Percentiles rank a stretch among this genome's conserved stretches.
Evolutionary conservation across 1,284 basidiomycete genomes (phyloP).

Genomic region (Caloboletus inedulis): DNA sequence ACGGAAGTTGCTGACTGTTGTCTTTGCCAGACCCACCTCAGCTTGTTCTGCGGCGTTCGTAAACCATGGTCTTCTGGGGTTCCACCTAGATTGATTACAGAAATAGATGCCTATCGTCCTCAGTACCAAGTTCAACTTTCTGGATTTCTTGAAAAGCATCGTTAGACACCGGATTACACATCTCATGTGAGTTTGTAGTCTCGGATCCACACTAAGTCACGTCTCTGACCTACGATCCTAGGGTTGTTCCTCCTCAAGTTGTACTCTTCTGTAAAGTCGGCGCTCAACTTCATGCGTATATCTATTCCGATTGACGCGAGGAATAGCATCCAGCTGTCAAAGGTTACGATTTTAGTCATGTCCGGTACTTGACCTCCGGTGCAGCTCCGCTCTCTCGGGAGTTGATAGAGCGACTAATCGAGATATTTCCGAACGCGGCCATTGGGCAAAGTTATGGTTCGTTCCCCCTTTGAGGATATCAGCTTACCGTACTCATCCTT

Average conservation of each 20-base stretch:
- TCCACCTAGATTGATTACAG: conserved; percentile 1
- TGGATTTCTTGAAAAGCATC: conserved; percentile 52
- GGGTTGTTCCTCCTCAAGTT: conserved; percentile 53
- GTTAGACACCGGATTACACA: conserved; percentile 52
- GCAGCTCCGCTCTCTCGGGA: conserved; percentile 62
- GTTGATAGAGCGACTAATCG: conserved; percentile 44
- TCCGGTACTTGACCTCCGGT: conserved; percentile 51
- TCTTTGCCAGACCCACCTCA: conserved; percentile 35
- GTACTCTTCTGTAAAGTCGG: conserved; percentile 59
- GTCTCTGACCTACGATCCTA: conserved; percentile 30
- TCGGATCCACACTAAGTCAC: conserved; percentile 15
- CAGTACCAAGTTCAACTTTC: conserved; percentile 49
- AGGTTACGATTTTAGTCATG: conserved; percentile 51
- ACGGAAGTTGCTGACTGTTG: neutral
- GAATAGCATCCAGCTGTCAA: conserved; percentile 50
- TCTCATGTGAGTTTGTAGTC: conserved; percentile 39
- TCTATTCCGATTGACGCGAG: conserved; percentile 9
- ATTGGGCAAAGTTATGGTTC: conserved; percentile 54
- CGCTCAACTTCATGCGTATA: neutral
- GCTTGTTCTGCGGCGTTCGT: conserved; percentile 42
- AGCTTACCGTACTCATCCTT: neutral
- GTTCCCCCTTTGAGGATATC: conserved; percentile 7
- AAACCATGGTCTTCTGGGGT: neutral
- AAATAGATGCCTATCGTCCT: conserved; percentile 48
- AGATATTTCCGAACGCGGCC: conserved; percentile 42